Base-by-base conservation (phyloP, 352 stramenopile genomes). In the Pythium grandisporangium region DNA sequence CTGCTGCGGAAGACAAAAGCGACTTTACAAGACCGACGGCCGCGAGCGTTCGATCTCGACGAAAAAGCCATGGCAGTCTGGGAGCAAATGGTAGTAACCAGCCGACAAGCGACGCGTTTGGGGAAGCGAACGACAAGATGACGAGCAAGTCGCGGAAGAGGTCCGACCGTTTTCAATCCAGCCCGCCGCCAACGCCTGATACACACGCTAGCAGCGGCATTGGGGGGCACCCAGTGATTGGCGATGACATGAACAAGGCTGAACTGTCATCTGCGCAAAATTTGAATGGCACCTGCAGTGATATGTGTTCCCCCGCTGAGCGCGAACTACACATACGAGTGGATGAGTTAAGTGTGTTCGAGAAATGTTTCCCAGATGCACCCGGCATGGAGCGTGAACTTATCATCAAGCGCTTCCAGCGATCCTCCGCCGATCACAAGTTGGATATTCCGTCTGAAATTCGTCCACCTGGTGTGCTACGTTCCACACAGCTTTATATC, bases 351-450 rank as follows among this genome's bases (percentile, higher is more conserved):
- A 93, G 81, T 38, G 53, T 84, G 2, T 95, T 91, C 35, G 83
- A 95, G 44, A 93, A 93, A 30, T 80, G 66, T 34, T 86, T 77
- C 38, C 73, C 78, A 2, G 63, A 66, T 20, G 37, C 68, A 6
- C 65, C 70, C n/a, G 70, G 72, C 1, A 60, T 39, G 8, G 73
- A 90, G 41, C 62, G 64, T 2, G 66, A 88, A 5, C 47, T 82
- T 40, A 91, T 92, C 46, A 78, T 95, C 37, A 95, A 95, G 53
- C 73, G 76, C 20, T 95, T 93, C 39, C 81, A 95, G 46, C 76
- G 83, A 8, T 87, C 71, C 53, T 90, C 78, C 3, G 83, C 83
- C 10, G 78, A 90, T 42, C 76, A 91, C 53, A 93, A 93, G 45
- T 43, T 93, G 3, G 70, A 93, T 50, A 92, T 93, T 24, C 63